These are phyloP conservation scores for Arctium minus DNA, from an alignment of 129 eudicot species.

Conservation along the genomic window DNA sequence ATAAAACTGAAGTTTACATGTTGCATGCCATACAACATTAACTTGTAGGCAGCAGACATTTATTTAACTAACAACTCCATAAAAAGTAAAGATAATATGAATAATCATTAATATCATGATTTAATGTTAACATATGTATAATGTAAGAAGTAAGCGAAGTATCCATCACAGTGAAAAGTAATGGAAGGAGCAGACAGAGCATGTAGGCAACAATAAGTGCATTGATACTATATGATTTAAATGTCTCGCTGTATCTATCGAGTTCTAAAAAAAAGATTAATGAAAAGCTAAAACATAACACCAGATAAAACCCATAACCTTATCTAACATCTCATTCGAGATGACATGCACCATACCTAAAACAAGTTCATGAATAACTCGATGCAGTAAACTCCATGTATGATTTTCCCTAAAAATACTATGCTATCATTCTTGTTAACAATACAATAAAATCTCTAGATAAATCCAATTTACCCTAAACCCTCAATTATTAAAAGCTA, in stretches of 20 bases:
- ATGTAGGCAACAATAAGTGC: neutral
- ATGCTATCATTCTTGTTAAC: neutral
- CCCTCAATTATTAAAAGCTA: neutral
- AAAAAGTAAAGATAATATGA: neutral
- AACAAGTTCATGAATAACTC: neutral
- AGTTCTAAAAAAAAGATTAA: neutral
- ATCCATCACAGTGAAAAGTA: neutral
- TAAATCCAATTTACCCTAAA: neutral
- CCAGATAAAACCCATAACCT: neutral
- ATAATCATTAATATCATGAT: constrained; percentile 1
- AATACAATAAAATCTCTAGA: neutral
- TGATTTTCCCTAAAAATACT: neutral
- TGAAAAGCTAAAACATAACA: neutral
- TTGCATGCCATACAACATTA: neutral
- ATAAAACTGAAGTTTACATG: neutral
- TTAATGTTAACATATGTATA: neutral
- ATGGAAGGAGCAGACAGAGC: neutral
- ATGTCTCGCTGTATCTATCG: neutral
- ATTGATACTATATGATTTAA: neutral
- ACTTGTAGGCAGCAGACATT: neutral
- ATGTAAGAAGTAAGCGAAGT: neutral
- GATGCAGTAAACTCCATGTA: neutral
- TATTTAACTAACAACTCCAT: neutral
- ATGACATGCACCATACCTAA: neutral
- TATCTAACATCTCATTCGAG: neutral